phyloP scores from a whole-genome alignment of 331 rosid genomes.

The Prunus yedoensis region DNA sequence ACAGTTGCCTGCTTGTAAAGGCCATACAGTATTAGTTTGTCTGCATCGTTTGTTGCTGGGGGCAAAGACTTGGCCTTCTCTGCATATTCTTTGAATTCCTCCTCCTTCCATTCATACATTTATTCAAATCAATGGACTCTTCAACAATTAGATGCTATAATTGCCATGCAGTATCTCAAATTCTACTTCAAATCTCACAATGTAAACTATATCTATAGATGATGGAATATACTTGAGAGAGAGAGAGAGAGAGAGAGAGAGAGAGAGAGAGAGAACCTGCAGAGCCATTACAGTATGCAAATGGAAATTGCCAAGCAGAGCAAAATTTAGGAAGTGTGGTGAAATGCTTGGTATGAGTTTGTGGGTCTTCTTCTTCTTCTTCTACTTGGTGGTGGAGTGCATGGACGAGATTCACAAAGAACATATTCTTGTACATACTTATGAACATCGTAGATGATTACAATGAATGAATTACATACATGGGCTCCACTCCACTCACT shows the following conservation, averaged over 20 bases:
- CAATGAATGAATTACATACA: not conserved
- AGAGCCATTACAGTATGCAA: slow-evolving; percentile 4
- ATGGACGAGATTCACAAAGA: slow-evolving; percentile 18
- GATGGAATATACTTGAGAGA: too few relatives aligned
- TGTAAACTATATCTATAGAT: too few relatives aligned
- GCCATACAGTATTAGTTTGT: slow-evolving; percentile 20
- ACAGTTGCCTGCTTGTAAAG: slow-evolving; percentile 25
- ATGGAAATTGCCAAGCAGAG: not conserved
- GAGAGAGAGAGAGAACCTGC: slow-evolving; percentile 14
- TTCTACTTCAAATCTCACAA: too few relatives aligned
- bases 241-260: not conserved
- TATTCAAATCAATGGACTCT: too few relatives aligned
- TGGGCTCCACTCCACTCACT: not conserved
- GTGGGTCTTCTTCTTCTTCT: not conserved
- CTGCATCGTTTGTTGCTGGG: slow-evolving; percentile 14
- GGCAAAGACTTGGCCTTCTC: slow-evolving; percentile 24
- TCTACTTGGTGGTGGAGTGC: not conserved
- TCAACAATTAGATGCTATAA: not conserved
- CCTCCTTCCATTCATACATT: not conserved
- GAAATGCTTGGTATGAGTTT: not conserved
- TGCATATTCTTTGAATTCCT: slow-evolving; percentile 24
- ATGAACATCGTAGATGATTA: not conserved
- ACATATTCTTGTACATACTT: not conserved
- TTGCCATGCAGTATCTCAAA: not conserved
- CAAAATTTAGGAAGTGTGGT: not conserved